Conservation (phyloP, 2,329 filamentous ascomycete genomes). For the Orbilia ellipsospora region DNA sequence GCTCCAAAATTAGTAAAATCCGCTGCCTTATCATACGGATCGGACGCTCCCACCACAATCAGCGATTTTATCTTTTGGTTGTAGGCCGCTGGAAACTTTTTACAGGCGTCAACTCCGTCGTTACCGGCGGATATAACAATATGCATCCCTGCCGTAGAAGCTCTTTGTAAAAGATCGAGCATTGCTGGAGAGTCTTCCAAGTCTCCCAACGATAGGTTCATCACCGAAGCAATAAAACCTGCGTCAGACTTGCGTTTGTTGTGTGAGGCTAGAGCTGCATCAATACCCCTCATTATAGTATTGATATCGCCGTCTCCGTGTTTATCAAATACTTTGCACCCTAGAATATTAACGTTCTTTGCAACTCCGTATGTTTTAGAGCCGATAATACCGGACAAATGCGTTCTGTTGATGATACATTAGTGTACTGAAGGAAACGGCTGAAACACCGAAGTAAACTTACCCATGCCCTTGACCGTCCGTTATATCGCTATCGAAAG, state of each 20-base stretch:
- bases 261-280: constrained; percentile 65
- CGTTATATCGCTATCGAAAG: constrained; percentile 66
- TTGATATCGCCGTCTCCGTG: constrained; percentile 64
- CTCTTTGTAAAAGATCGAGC: constrained; percentile 66
- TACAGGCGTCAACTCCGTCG: constrained; percentile 57
- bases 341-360: constrained; percentile 64
- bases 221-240: constrained; percentile 62
- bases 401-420: constrained; percentile 40
- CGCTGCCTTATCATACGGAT: constrained; percentile 61
- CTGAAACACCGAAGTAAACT: constrained; percentile 58
- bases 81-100: constrained; percentile 61
- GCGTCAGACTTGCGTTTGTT: constrained; percentile 63
- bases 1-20: constrained; percentile 64
- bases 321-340: constrained; percentile 65
- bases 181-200: constrained; percentile 64
- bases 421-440: background rate
- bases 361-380: constrained; percentile 64
- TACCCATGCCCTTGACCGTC: constrained; percentile 65
- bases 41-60: constrained; percentile 63
- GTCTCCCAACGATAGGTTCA: constrained; percentile 70
- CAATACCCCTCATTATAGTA: constrained; percentile 62
- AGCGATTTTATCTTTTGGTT: constrained; percentile 61
- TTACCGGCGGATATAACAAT: constrained; percentile 64
- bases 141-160: constrained; percentile 63
- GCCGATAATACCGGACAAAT: constrained; percentile 56